Percentiles rank a stretch among this genome's conserved stretches.
These are phyloP conservation scores for Dothistroma septosporum DNA, from an alignment of 2,329 filamentous ascomycete genomes.

Conservation along the genomic window DNA sequence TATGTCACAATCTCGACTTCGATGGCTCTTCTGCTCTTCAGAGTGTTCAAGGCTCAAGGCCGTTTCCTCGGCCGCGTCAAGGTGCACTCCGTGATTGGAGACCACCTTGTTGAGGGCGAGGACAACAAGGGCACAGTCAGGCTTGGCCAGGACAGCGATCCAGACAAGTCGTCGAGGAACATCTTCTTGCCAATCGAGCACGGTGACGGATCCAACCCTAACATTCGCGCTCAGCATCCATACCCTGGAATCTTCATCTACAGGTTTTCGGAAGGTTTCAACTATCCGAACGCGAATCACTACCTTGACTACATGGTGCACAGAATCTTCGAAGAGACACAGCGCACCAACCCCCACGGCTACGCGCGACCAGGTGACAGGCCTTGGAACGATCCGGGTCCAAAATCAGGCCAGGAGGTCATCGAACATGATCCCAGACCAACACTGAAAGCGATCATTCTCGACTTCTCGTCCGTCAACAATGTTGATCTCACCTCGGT, in stretches of 20 bases:
- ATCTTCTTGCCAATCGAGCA: slow-evolving; percentile 85
- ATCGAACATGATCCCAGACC: slow-evolving; percentile 54
- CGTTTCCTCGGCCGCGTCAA: slow-evolving; percentile 78
- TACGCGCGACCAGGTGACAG: slow-evolving; percentile 64
- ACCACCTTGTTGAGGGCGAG: slow-evolving; percentile 65
- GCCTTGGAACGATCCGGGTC: slow-evolving; percentile 92
- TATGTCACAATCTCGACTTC: slow-evolving; percentile 81
- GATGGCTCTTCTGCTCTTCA: slow-evolving; percentile 72
- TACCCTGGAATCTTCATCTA: slow-evolving; percentile 95
- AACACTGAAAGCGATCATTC: slow-evolving; percentile 79
- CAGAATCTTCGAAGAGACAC: slow-evolving; percentile 56
- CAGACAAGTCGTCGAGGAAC: slow-evolving; percentile 59
- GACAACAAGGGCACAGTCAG: slow-evolving; percentile 38
- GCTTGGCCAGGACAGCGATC: slow-evolving; percentile 35
- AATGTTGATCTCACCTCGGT: slow-evolving; percentile 90
- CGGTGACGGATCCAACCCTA: slow-evolving; percentile 84
- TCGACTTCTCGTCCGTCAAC: slow-evolving; percentile 91
- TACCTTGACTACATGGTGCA: slow-evolving; percentile 67
- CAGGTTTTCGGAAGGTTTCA: slow-evolving; percentile 89
- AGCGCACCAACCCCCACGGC: slow-evolving; percentile 66
- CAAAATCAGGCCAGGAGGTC: slow-evolving; percentile 52
- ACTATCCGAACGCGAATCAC: slow-evolving; percentile 89
- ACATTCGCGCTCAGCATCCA: slow-evolving; percentile 71
- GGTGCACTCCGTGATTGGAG: slow-evolving; percentile 77
- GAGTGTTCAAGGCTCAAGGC: slow-evolving; percentile 76